Conservation (phyloP, 441 rosid genomes). For the Eutrema salsugineum region DNA sequence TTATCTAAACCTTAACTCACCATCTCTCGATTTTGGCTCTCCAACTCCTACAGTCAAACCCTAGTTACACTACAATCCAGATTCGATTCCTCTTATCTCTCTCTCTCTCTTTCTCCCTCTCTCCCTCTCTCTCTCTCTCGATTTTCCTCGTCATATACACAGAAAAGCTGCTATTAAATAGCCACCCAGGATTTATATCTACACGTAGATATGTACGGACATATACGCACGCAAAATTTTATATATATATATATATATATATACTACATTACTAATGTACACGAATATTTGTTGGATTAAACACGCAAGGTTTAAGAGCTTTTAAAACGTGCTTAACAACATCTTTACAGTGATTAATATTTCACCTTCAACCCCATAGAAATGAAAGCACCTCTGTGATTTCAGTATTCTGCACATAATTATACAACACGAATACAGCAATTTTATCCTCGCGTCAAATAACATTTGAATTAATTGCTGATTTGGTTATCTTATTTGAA, state of each 20-base stretch:
- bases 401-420: background rate
- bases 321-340: background rate
- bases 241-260: background rate
- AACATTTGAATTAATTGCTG: background rate
- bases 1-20: conserved; percentile 15
- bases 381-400: background rate
- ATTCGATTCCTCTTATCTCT: background rate
- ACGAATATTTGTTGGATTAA: background rate
- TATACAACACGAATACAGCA: background rate
- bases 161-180: conserved; percentile 9
- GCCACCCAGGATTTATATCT: conserved; percentile 16
- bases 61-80: conserved; percentile 13
- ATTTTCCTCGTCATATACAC: conserved; percentile 1
- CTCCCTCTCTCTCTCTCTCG: conserved; percentile 17
- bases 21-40: background rate
- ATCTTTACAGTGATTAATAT: conserved; percentile 3
- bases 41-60: conserved; percentile 8
- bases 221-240: background rate
- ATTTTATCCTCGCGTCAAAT: background rate
- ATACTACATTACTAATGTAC: background rate
- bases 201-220: conserved; percentile 26
- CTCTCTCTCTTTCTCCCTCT: conserved; percentile 1
- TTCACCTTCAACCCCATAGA: background rate
- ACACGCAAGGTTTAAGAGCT: background rate
- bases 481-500: background rate